Conservation (phyloP, 768 basidiomycete species). For the Termitomyces eurrhizus region DNA sequence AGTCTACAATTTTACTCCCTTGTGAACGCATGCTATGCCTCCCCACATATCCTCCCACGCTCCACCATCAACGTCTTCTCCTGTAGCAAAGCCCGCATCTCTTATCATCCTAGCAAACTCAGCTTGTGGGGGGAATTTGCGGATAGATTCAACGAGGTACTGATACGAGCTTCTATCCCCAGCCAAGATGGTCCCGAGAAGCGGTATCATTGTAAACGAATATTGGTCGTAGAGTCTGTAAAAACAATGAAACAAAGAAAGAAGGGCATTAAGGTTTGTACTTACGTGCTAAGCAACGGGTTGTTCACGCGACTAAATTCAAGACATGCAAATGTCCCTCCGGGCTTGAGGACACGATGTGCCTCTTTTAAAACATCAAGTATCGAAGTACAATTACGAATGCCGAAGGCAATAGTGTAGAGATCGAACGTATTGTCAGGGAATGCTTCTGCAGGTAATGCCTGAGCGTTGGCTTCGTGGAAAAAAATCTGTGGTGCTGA, state of each 20-base stretch:
- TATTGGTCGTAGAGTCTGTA: conserved; percentile 88
- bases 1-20: conserved; percentile 69
- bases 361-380: conserved; percentile 87
- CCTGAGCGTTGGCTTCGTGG: conserved; percentile 90
- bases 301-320: conserved; percentile 95
- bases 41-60: conserved; percentile 87
- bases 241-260: conserved; percentile 1
- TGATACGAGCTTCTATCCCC: conserved; percentile 95
- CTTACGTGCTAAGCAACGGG: conserved; percentile 82
- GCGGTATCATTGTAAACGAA: conserved; percentile 92
- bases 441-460: conserved; percentile 62
- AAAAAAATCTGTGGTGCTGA: conserved; percentile 87
- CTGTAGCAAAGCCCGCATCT: conserved; percentile 79
- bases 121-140: conserved; percentile 83
- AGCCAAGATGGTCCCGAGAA: conserved; percentile 94
- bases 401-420: conserved; percentile 98
- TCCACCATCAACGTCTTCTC: conserved; percentile 70
- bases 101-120: conserved; percentile 88
- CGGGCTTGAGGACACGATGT: conserved; percentile 91
- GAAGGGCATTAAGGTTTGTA: conserved; percentile 14
- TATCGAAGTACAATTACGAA: conserved; percentile 94
- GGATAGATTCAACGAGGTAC: conserved; percentile 96
- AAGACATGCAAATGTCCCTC: conserved; percentile 91
- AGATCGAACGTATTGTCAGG: conserved; percentile 84
- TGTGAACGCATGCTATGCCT: conserved; percentile 84